Evolutionary conservation across 441 rosid genomes (phyloP).

Genomic region (Gossypium schwendimanii): DNA sequence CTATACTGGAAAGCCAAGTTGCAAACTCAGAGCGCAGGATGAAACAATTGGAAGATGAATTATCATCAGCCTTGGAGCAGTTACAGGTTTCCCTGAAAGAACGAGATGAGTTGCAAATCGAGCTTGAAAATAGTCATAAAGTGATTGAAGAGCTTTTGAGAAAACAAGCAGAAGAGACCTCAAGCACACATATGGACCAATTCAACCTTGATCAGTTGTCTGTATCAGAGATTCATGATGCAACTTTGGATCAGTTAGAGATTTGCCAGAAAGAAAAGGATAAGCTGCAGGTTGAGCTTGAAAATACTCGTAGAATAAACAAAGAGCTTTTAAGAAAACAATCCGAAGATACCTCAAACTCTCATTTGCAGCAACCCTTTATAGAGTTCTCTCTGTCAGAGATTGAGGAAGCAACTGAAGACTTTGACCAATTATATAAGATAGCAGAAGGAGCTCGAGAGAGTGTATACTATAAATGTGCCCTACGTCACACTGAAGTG

Average conservation of each 20-base stretch:
- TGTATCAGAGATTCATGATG: slow-evolving; percentile 33
- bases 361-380: slow-evolving; percentile 19
- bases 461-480: slow-evolving; percentile 31
- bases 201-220: not conserved
- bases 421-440: slow-evolving; percentile 29
- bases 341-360: slow-evolving; percentile 20
- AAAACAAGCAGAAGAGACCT: slow-evolving; percentile 19
- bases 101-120: slow-evolving; percentile 33
- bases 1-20: slow-evolving; percentile 29
- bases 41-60: slow-evolving; percentile 27
- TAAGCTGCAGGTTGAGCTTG: slow-evolving; percentile 35
- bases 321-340: slow-evolving; percentile 35
- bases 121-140: slow-evolving; percentile 38
- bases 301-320: slow-evolving; percentile 35
- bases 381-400: slow-evolving; percentile 32
- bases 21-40: slow-evolving; percentile 18
- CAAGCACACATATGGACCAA: not conserved
- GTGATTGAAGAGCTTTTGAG: slow-evolving; percentile 41
- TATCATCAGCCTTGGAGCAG: slow-evolving; percentile 32
- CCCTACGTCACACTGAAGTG: slow-evolving; percentile 34
- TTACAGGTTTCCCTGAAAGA: slow-evolving; percentile 33
- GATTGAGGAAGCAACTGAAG: slow-evolving; percentile 37
- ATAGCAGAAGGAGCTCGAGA: slow-evolving; percentile 41
- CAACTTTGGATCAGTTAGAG: slow-evolving; percentile 24
- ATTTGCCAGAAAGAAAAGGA: slow-evolving; percentile 38